Evolutionary conservation across 73 alveolate genomes (phyloP).

Genomic region (Tetrahymena borealis): DNA sequence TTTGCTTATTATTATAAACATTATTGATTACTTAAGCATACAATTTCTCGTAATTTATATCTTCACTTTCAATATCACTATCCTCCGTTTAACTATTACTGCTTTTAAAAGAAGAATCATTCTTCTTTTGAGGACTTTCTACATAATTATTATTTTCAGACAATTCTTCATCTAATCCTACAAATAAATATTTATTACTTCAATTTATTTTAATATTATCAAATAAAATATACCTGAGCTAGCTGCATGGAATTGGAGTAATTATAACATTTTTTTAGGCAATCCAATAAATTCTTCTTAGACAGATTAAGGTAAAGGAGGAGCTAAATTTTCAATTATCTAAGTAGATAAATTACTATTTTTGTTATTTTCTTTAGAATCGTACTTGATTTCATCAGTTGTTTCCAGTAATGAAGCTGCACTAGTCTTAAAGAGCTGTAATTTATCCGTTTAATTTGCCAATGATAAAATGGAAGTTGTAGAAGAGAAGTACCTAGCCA

Average conservation of each 20-base stretch:
- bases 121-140: not conserved
- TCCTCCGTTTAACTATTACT: not conserved
- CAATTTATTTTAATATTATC: not conserved
- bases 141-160: not conserved
- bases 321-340: not conserved
- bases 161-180: not conserved
- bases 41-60: not conserved
- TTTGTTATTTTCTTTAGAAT: not conserved
- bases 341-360: not conserved
- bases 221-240: not conserved
- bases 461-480: not conserved
- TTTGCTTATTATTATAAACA: not conserved
- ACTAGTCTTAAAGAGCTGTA: not conserved
- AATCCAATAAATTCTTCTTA: not conserved
- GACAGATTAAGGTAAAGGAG: not conserved
- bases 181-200: too few relatives aligned
- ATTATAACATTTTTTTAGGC: not conserved
- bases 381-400: not conserved
- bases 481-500: too few relatives aligned
- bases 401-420: not conserved
- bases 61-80: not conserved
- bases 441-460: not conserved
- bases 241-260: not conserved
- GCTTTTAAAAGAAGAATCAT: not conserved
- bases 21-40: not conserved